These are phyloP conservation scores for Beauveria brongniartii DNA, from an alignment of 2,329 filamentous ascomycete species.

Conservation along the genomic window DNA sequence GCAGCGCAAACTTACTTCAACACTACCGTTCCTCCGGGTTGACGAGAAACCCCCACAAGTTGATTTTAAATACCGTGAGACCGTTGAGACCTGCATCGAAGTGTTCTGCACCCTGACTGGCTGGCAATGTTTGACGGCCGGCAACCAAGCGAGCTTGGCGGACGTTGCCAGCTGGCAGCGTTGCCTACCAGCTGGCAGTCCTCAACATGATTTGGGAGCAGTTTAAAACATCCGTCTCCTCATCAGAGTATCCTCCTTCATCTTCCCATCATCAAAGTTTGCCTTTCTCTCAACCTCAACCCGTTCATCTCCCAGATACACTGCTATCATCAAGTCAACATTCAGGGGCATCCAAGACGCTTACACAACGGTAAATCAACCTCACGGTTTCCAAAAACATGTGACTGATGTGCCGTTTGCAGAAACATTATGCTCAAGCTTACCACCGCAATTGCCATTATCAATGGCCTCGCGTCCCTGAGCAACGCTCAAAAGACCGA, in stretches of 20 bases:
- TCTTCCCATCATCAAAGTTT: no score
- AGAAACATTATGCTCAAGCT: constrained; percentile 15
- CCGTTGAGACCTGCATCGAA: not conserved
- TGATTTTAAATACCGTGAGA: not conserved
- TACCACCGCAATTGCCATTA: constrained; percentile 5
- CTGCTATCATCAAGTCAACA: not conserved
- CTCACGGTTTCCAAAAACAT: not conserved
- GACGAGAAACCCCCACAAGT: no score
- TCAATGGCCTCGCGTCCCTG: constrained; percentile 9
- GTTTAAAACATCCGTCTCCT: not conserved
- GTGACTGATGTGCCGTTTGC: not conserved
- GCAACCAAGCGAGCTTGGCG: constrained; percentile 1
- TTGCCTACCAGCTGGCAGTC: not conserved
- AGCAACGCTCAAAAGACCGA: constrained; percentile 20
- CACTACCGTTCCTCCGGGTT: not conserved
- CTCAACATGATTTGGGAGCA: not conserved
- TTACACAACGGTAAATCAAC: not conserved
- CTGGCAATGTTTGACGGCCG: not conserved
- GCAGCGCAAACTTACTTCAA: no score
- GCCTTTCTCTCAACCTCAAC: not conserved
- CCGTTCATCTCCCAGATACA: not conserved
- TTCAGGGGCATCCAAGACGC: not conserved
- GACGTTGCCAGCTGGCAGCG: constrained; percentile 6
- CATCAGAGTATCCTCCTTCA: not conserved
- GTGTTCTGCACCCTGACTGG: not conserved